Evolutionary conservation across 306 rosid species (phyloP).

Genomic region (Casuarina cunninghamiana): DNA sequence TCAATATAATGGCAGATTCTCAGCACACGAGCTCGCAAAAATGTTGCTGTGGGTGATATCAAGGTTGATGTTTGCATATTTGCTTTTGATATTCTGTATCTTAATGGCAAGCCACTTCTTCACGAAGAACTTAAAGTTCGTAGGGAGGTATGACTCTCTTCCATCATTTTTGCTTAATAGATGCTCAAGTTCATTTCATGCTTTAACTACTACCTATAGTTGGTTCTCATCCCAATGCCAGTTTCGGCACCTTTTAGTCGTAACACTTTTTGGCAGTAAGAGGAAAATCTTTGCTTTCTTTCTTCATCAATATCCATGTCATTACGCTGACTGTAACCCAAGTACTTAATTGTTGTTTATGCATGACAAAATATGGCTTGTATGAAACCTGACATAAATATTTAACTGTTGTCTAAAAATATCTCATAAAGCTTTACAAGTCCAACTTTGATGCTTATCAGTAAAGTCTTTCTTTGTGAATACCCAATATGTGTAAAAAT

Average conservation of each 20-base stretch:
- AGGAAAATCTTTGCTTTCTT: not conserved
- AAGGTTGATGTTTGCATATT: slow-evolving; percentile 81
- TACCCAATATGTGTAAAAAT: too few relatives aligned
- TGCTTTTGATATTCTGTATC: slow-evolving; percentile 87
- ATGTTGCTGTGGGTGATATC: slow-evolving; percentile 63
- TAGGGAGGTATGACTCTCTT: slow-evolving; percentile 63
- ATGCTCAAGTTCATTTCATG: not conserved
- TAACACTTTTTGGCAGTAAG: not conserved
- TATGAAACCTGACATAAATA: not conserved
- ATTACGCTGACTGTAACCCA: not conserved
- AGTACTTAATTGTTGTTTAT: not conserved
- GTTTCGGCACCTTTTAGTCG: not conserved
- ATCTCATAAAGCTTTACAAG: not conserved
- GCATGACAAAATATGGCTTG: not conserved
- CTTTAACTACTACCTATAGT: not conserved
- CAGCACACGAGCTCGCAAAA: slow-evolving; percentile 91
- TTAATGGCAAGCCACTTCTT: slow-evolving; percentile 74
- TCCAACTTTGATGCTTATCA: not conserved
- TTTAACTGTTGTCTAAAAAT: not conserved
- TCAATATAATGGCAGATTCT: slow-evolving; percentile 63
- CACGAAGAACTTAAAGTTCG: slow-evolving; percentile 77
- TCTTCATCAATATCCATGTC: not conserved
- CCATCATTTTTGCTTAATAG: slow-evolving; percentile 11
- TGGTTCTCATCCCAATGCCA: not conserved
- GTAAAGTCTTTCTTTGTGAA: not conserved